Evolutionary conservation across 768 basidiomycete species (phyloP).

Genomic region (Panaeolus cyanescens): DNA sequence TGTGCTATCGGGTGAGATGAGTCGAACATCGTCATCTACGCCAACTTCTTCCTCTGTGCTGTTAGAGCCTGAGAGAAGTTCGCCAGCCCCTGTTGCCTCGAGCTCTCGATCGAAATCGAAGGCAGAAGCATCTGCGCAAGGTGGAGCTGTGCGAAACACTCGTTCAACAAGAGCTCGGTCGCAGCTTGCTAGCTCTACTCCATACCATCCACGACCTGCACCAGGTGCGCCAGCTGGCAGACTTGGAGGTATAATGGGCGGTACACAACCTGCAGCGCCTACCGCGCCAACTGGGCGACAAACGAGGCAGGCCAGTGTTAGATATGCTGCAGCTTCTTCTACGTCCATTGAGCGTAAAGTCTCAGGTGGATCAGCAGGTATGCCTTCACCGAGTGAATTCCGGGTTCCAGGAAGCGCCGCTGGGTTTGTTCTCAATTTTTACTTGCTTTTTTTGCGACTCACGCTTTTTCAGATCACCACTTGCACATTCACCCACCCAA

Average conservation of each 20-base stretch:
- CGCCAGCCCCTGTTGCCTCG: constrained; percentile 3
- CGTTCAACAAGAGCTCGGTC: background rate
- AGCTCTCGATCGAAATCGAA: background rate
- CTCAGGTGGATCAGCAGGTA: constrained; percentile 8
- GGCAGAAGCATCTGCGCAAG: background rate
- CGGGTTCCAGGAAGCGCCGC: constrained; percentile 3
- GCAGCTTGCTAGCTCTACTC: constrained; percentile 7
- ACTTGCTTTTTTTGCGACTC: background rate
- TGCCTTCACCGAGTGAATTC: constrained; percentile 14
- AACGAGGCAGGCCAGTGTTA: constrained; percentile 9
- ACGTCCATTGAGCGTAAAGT: background rate
- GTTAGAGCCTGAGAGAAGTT: background rate
- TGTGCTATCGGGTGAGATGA: background rate
- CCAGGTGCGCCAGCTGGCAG: constrained; percentile 4
- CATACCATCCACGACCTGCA: constrained; percentile 6
- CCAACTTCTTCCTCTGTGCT: constrained; percentile 4
- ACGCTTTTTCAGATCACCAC: background rate
- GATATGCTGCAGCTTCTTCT: constrained; percentile 5
- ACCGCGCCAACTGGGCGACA: background rate
- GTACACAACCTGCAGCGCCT: background rate
- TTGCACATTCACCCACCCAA: background rate
- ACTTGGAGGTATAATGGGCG: background rate
- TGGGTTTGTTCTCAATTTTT: background rate
- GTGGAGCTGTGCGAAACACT: constrained; percentile 1
- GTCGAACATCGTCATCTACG: background rate